Evolutionary conservation across 805 yeast genomes (phyloP), one percentile per base, ranked within the genome.

Genomic region (Zygotorulaspora chibaensis): DNA sequence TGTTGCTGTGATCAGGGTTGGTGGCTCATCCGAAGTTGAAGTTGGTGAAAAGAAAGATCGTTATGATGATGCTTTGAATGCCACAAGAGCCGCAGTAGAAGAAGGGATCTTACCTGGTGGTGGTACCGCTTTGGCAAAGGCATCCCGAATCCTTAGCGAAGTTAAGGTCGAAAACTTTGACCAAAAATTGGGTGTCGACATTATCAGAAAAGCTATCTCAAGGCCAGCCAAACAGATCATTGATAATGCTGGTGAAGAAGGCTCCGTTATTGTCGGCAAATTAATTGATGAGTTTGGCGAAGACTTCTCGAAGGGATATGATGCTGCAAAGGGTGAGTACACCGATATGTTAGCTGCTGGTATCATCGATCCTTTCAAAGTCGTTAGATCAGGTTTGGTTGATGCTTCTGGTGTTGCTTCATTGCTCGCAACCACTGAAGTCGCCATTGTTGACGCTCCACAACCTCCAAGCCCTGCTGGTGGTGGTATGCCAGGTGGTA

Each of bases 11-110:
- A 78, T 93, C 63, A 87, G 86, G 76, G 98, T 91, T 52, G 99
- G 99, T 68, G 99, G 99, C 58, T 69, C 96, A 38, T 85, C 96
- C 17, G 98, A 93, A 74, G 86, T 93, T 56, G 98, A 93, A 74
- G 99, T 93, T 56, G 95, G 97, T 65, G 99, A 93, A 78, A 93
- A 93, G 93, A 93, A 93, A 77, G 99, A 93, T 70, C 85, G 99
- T 73, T 87, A 89, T 65, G 98, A 93, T 62, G 99, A 93, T 74
- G 98, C 99, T 23, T 79, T 93, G 67, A 91, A 93, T 67, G 97
- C 99, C 46, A 93, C 98, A 43, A 88, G 98, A 72, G 97, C 99
- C 48, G 99, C 99, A 55, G 96, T 93, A 54, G 91, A 91, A 73
- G 96, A 88, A 72, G 99, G 99, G 73, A 89, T 93, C 66, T 79